These are phyloP conservation scores for Buxus sempervirens DNA, from an alignment of 164 flowering plant genomes.

Conservation along the genomic window DNA sequence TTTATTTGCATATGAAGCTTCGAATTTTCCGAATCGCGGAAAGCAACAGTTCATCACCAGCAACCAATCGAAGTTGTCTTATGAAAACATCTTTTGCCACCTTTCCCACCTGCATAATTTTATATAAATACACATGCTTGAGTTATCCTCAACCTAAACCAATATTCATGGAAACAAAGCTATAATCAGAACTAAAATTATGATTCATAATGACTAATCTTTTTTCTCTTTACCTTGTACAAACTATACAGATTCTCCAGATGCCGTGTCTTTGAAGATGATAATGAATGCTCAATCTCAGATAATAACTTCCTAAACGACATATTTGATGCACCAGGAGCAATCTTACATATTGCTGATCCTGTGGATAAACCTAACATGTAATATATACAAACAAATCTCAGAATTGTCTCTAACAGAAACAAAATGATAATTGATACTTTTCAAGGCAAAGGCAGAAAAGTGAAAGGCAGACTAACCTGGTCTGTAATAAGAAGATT, in stretches of 20 bases:
- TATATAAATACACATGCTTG: not conserved
- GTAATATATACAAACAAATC: too few relatives aligned
- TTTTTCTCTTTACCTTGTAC: slow-evolving; percentile 6
- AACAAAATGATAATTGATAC: not conserved
- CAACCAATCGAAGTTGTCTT: slow-evolving; percentile 29
- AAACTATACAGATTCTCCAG: slow-evolving; percentile 11
- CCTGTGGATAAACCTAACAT: slow-evolving; percentile 15
- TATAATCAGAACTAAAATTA: not conserved
- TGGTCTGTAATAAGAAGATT: slow-evolving; percentile 12
- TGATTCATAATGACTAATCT: not conserved
- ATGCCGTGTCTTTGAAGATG: slow-evolving; percentile 15
- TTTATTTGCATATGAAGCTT: slow-evolving; percentile 1
- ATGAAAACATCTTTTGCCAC: slow-evolving; percentile 35
- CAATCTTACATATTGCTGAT: not conserved
- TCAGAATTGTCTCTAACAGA: not conserved
- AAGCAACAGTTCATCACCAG: slow-evolving; percentile 41
- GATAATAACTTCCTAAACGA: slow-evolving; percentile 22
- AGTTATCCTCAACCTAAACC: too few relatives aligned
- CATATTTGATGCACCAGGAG: slow-evolving; percentile 9
- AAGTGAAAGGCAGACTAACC: slow-evolving; percentile 24
- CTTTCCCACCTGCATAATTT: slow-evolving; percentile 37
- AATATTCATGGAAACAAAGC: not conserved
- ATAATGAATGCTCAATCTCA: slow-evolving; percentile 22
- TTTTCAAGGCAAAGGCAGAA: not conserved
- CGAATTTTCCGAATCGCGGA: slow-evolving; percentile 30